Conservation (phyloP, 2,329 filamentous ascomycete genomes). For the Aspergillus novoparasiticus region DNA sequence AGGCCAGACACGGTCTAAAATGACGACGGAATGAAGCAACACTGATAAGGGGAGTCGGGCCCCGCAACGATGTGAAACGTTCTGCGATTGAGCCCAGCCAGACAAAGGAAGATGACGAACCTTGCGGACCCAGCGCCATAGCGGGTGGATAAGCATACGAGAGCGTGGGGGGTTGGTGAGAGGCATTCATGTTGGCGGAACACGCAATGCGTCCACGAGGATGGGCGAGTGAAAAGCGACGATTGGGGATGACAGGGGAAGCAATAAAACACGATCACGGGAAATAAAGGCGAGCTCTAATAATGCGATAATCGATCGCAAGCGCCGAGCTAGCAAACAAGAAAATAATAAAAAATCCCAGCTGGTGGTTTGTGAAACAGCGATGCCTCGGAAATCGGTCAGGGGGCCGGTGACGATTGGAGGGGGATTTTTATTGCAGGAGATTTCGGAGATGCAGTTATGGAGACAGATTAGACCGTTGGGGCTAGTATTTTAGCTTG, state of each 20-base stretch:
- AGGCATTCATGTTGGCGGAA: conserved; percentile 33
- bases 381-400: conserved; percentile 24
- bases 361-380: conserved; percentile 23
- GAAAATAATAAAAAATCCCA: conserved; percentile 1
- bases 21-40: conserved; percentile 15
- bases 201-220: conserved; percentile 23
- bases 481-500: neutral
- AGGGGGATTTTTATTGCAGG: conserved; percentile 15
- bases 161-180: conserved; percentile 30
- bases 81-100: neutral
- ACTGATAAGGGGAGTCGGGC: conserved; percentile 13
- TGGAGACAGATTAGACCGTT: neutral
- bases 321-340: conserved; percentile 1
- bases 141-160: conserved; percentile 34
- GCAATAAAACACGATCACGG: conserved; percentile 18
- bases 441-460: conserved; percentile 10
- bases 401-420: conserved; percentile 19
- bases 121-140: conserved; percentile 35
- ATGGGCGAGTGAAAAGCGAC: conserved; percentile 9
- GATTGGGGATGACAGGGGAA: conserved; percentile 15
- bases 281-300: conserved; percentile 13
- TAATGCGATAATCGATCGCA: conserved; percentile 10
- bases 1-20: conserved; percentile 14
- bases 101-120: conserved; percentile 31
- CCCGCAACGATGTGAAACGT: conserved; percentile 16